phyloP scores from a whole-genome alignment of 257 asterid genomes.

The Marsdenia floribunda region DNA sequence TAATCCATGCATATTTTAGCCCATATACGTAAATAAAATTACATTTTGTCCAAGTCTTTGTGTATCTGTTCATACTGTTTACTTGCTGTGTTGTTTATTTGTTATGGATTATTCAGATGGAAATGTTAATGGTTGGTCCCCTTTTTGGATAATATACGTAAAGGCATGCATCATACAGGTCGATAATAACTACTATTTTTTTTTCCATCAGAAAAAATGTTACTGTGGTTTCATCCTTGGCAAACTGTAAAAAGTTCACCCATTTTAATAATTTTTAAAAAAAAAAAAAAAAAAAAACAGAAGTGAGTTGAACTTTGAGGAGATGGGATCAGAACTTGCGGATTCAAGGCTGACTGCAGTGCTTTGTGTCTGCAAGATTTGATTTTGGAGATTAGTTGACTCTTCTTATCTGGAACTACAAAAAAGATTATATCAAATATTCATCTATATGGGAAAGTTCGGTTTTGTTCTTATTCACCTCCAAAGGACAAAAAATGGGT shows the following conservation, averaged over 20 bases:
- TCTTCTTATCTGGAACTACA: background rate
- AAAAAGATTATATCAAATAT: background rate
- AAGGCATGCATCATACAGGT: background rate
- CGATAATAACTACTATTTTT: background rate
- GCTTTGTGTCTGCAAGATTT: background rate
- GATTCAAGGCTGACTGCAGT: background rate
- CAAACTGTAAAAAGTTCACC: background rate
- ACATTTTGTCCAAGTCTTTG: background rate
- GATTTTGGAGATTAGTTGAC: background rate
- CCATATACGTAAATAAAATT: background rate
- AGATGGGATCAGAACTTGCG: background rate
- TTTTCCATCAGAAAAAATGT: background rate
- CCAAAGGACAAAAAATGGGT: background rate
- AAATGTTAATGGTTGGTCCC: background rate
- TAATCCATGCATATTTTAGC: slow-evolving; percentile 1
- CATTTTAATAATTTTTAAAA: background rate
- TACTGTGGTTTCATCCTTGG: background rate
- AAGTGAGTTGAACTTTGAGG: background rate
- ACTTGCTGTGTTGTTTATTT: background rate
- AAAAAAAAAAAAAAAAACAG: too few species aligned
- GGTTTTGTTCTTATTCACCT: background rate
- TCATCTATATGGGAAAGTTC: background rate
- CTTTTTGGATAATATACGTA: background rate
- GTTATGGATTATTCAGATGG: background rate
- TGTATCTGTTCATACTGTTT: background rate